Evolutionary conservation across 2,329 filamentous ascomycete species (phyloP).

Genomic region (Blumeria graminis): DNA sequence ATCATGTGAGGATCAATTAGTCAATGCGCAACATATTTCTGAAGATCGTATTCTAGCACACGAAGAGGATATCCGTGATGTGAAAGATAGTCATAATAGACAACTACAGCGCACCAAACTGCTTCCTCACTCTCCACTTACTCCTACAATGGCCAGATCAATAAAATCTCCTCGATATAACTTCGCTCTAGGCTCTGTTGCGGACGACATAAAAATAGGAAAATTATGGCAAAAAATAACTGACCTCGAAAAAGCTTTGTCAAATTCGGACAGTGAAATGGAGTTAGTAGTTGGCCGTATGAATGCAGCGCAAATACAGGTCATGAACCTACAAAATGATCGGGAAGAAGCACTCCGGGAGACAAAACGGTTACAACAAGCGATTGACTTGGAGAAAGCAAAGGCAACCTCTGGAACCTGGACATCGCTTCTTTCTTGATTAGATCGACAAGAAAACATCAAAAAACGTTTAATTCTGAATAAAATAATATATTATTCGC

Average conservation of each 20-base stretch:
- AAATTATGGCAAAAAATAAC: constrained; percentile 53
- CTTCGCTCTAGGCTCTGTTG: neutral
- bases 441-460: neutral
- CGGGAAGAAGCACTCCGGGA: constrained; percentile 49
- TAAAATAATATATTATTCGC: too few species aligned
- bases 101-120: constrained; percentile 54
- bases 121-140: constrained; percentile 24
- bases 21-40: constrained; percentile 60
- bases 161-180: constrained; percentile 29
- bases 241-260: constrained; percentile 63
- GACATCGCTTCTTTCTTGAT: neutral
- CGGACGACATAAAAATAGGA: constrained; percentile 47
- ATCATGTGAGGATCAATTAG: constrained; percentile 58
- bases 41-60: constrained; percentile 66
- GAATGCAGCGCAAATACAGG: constrained; percentile 64
- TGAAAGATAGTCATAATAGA: constrained; percentile 54
- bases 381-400: constrained; percentile 25
- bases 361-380: constrained; percentile 43
- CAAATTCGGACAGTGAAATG: constrained; percentile 59
- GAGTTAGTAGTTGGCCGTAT: constrained; percentile 61
- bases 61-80: constrained; percentile 56
- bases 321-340: constrained; percentile 52
- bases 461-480: too few species aligned
- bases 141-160: constrained; percentile 32
- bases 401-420: neutral